These are phyloP conservation scores for Saccharomyces paradoxus DNA, from an alignment of 805 yeast genomes.

Conservation along the genomic window DNA sequence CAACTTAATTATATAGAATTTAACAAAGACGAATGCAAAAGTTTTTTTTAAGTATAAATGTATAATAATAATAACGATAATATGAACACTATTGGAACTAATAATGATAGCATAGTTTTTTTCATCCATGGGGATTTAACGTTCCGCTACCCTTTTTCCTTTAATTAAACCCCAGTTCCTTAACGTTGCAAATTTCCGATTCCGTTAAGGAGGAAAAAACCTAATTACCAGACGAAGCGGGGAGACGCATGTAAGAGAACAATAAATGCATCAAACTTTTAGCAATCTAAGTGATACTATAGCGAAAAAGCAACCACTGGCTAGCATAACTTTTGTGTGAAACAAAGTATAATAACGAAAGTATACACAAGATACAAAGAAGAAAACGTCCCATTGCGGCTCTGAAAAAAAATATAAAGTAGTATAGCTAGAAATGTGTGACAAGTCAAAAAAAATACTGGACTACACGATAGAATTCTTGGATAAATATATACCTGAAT, in stretches of 20 bases:
- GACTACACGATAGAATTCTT: slow-evolving; percentile 12
- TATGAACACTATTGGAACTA: not conserved
- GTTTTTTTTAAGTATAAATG: not conserved
- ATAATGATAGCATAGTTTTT: not conserved
- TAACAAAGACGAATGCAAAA: not conserved
- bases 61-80: not conserved
- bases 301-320: not conserved
- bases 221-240: not conserved
- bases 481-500: slow-evolving; percentile 15
- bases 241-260: not conserved
- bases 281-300: not conserved
- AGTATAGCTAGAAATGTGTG: not conserved
- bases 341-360: not conserved
- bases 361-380: not conserved
- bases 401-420: not conserved
- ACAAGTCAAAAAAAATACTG: not conserved
- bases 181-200: not conserved
- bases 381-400: not conserved
- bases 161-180: not conserved
- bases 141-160: not conserved
- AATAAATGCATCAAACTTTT: not conserved
- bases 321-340: not conserved
- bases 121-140: not conserved
- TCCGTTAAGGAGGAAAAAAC: not conserved
- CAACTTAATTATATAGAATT: not conserved